Evolutionary conservation across 1,139 yeast species (phyloP), one percentile per base, ranked within the genome.

Genomic region (Kodamaea arcana): DNA sequence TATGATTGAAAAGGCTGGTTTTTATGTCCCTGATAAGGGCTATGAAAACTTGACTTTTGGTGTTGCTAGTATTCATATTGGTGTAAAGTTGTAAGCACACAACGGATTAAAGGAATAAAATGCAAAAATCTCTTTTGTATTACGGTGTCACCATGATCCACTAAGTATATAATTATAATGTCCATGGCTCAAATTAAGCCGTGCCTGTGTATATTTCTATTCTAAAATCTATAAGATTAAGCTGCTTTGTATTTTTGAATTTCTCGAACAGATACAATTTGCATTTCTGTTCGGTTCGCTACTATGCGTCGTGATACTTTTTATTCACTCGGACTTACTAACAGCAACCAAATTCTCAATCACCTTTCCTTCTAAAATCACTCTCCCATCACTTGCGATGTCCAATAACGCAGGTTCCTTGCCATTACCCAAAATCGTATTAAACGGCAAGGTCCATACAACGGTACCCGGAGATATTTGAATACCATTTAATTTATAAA

Each of bases 31-130:
- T 15, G 94, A 94, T 46, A 76, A 76, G 38, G 98, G 98, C 33
- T 92, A 90, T 59, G 97, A 92, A 65, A 85, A 86, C 61, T 72
- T 92, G 54, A 85, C 97, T n/a, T 86, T 86, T 60, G 99, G 99
- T 37, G 84, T 90, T 36, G 96, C 97, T 36, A 88, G 96, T 34
- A 88, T 92, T 44, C 99, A 92, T 56, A 80, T 90, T 58, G 99
- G 98, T 49, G 87, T 92, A 41, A 92, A 92, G 64, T 72, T 85
- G 36, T 69, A 54, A 42, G 23, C 17, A 18, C n/a, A n/a, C n/a
- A n/a, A n/a, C n/a, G n/a, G n/a, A n/a, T n/a, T n/a, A n/a, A n/a
- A n/a, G n/a, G n/a, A n/a, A n/a, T n/a, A n/a, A n/a, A n/a, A n/a
- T n/a, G n/a, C n/a, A n/a, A n/a, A n/a, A n/a, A n/a, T n/a, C n/a